A percentile compares a stretch with the other conserved stretches of the same genome.
These are phyloP conservation scores for Phaffomyces thermotolerans DNA, from an alignment of 805 yeast species.

Conservation along the genomic window DNA sequence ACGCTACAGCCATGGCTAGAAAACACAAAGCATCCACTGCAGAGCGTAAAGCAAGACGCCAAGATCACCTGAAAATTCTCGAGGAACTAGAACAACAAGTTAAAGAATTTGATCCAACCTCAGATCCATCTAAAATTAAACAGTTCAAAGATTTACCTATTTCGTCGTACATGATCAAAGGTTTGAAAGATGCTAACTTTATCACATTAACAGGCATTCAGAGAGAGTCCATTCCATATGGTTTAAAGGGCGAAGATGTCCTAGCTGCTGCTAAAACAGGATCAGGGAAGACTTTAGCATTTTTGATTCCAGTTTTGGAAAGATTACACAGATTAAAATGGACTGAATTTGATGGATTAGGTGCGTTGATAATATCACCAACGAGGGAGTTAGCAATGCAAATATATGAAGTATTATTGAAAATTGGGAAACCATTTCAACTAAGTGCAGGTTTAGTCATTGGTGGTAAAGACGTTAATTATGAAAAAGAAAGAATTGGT, in stretches of 20 bases:
- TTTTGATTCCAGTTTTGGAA: slow-evolving; percentile 76
- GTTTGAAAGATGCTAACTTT: slow-evolving; percentile 74
- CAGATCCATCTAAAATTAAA: slow-evolving; percentile 24
- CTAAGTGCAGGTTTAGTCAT: slow-evolving; percentile 59
- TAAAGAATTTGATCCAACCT: slow-evolving; percentile 43
- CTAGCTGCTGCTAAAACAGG: slow-evolving; percentile 97
- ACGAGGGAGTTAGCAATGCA: slow-evolving; percentile 68
- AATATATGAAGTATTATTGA: slow-evolving; percentile 58
- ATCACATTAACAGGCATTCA: slow-evolving; percentile 83
- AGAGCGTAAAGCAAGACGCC: slow-evolving; percentile 32
- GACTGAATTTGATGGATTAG: slow-evolving; percentile 36
- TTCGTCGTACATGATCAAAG: slow-evolving; percentile 54
- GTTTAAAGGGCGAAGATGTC: slow-evolving; percentile 81
- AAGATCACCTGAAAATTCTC: slow-evolving; percentile 30
- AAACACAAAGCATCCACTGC: slow-evolving; percentile 25
- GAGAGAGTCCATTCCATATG: slow-evolving; percentile 63
- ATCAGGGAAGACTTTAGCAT: slow-evolving; percentile 91
- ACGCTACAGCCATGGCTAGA: slow-evolving; percentile 30
- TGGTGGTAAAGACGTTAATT: slow-evolving; percentile 56
- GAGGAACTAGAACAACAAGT: slow-evolving; percentile 42
- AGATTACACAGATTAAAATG: slow-evolving; percentile 41
- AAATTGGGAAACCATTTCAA: slow-evolving; percentile 54
- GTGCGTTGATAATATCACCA: slow-evolving; percentile 66
- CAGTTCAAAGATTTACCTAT: slow-evolving; percentile 78
- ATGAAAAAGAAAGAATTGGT: slow-evolving; percentile 60